A percentile compares a stretch with the other conserved stretches of the same genome.
phyloP scores from a whole-genome alignment of 2,329 filamentous ascomycete genomes.

The Pseudogymnoascus sp. region DNA sequence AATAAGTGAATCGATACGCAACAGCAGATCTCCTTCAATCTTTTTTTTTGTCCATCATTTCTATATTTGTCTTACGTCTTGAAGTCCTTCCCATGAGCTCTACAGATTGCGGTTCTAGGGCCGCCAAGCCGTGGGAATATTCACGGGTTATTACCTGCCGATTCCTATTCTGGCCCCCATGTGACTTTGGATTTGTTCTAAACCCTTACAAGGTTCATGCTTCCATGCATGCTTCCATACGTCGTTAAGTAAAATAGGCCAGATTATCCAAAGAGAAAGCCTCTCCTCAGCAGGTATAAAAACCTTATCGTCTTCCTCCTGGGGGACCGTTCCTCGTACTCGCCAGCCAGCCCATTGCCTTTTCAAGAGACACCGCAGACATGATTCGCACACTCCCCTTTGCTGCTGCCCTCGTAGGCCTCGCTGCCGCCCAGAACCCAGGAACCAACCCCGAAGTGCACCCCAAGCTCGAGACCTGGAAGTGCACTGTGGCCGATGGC shows the following conservation, averaged over 20 bases:
- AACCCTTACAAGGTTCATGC: background rate
- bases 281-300: background rate
- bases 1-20: background rate
- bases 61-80: background rate
- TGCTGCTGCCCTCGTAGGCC: conserved; percentile 11
- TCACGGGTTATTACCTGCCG: background rate
- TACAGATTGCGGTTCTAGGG: background rate
- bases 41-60: background rate
- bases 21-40: background rate
- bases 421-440: conserved; percentile 31
- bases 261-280: background rate
- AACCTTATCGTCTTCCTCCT: background rate
- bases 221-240: conserved; percentile 3
- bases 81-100: background rate
- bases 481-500: conserved; percentile 42
- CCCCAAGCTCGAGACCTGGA: conserved; percentile 42
- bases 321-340: background rate
- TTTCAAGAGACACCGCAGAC: background rate
- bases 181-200: background rate
- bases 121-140: background rate
- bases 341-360: background rate
- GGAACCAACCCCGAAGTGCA: conserved; percentile 38
- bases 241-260: background rate
- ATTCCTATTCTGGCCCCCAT: background rate
- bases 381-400: background rate